Evolutionary conservation across 805 yeast genomes (phyloP).

Genomic region (Sugiyamaella valdiviana): DNA sequence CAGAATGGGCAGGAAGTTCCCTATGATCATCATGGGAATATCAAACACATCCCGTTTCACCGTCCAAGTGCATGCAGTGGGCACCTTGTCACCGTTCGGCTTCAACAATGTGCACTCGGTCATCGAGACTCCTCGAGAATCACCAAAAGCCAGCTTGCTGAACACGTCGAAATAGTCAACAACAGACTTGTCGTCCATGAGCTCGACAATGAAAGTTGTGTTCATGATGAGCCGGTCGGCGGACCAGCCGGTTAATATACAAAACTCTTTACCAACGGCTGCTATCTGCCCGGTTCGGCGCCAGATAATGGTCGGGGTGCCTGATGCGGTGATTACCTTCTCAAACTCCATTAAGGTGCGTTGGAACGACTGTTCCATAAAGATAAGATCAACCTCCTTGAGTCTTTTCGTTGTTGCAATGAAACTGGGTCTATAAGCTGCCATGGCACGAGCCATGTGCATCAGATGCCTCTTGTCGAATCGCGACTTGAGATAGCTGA

Average conservation of each 20-base stretch:
- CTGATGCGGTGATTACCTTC: conserved; percentile 45
- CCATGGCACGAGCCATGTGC: conserved; percentile 39
- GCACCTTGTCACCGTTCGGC: conserved; percentile 38
- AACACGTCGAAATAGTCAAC: conserved; percentile 66
- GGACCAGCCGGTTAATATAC: conserved; percentile 60
- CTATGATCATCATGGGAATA: conserved; percentile 76
- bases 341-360: conserved; percentile 53
- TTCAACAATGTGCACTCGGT: conserved; percentile 36
- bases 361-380: conserved; percentile 54
- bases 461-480: conserved; percentile 37
- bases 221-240: conserved; percentile 51
- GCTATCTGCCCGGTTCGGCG: conserved; percentile 81
- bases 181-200: conserved; percentile 75
- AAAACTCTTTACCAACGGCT: conserved; percentile 68
- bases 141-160: conserved; percentile 66
- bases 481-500: conserved; percentile 47
- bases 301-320: conserved; percentile 81
- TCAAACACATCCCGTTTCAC: conserved; percentile 78
- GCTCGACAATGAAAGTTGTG: conserved; percentile 65
- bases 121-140: conserved; percentile 36
- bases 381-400: conserved; percentile 63
- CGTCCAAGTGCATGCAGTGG: conserved; percentile 79
- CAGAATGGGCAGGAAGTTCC: conserved; percentile 40
- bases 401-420: conserved; percentile 68
- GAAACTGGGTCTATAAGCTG: conserved; percentile 59